phyloP scores from a whole-genome alignment of 441 rosid genomes.

The Eugenia klotzschiana region DNA sequence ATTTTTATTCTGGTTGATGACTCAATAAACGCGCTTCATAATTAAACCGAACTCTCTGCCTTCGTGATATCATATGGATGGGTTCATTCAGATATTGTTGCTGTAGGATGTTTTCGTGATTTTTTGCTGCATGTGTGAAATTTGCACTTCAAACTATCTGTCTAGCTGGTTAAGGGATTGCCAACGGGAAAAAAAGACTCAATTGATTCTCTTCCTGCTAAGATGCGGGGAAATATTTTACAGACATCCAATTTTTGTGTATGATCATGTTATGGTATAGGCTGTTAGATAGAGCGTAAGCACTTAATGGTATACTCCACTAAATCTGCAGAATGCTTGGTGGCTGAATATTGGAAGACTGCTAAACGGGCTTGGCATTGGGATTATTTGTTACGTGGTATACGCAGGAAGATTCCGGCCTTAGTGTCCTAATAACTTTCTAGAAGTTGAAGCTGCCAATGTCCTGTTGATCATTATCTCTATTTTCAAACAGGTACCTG shows the following conservation, averaged over 20 bases:
- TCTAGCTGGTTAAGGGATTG: background rate
- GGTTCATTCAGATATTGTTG: background rate
- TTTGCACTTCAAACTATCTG: background rate
- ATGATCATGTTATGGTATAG: background rate
- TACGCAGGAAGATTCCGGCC: background rate
- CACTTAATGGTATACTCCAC: background rate
- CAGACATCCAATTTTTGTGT: background rate
- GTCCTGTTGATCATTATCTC: background rate
- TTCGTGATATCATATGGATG: background rate
- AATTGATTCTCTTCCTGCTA: background rate
- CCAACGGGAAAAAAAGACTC: background rate
- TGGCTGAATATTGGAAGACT: slow-evolving; percentile 33
- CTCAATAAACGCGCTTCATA: background rate
- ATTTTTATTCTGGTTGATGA: background rate
- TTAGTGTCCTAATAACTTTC: background rate
- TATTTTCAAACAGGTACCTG: slow-evolving; percentile 21
- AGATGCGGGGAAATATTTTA: background rate
- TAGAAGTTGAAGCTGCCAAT: background rate
- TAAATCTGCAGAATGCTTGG: slow-evolving; percentile 11
- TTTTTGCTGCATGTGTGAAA: background rate
- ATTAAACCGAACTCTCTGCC: background rate
- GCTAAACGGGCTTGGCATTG: slow-evolving; percentile 24
- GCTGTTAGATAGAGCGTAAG: background rate
- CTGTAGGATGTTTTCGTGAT: background rate
- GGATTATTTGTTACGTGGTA: slow-evolving; percentile 37